Conservation (phyloP, 495 filamentous ascomycete species). For the Aspergillus mulundensis region DNA sequence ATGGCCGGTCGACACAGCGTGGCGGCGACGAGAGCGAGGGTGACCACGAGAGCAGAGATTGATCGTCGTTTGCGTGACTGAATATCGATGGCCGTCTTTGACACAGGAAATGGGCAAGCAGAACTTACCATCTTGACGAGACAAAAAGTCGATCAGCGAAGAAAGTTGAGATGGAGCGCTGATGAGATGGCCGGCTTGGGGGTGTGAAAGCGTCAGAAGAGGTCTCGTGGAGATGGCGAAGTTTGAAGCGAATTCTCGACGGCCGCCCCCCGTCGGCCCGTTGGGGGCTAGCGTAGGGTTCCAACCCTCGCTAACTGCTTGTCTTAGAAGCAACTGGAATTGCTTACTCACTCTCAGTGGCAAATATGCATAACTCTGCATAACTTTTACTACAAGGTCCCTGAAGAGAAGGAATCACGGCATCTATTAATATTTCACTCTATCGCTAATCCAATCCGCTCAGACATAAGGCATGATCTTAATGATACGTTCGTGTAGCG, state of each 20-base stretch:
- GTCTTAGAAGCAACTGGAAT: slow-evolving; percentile 12
- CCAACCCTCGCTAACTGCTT: slow-evolving; percentile 42
- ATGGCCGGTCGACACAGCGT: slow-evolving; percentile 4
- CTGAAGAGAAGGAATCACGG: background rate
- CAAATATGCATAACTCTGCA: slow-evolving; percentile 20
- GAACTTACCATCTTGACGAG: slow-evolving; percentile 49
- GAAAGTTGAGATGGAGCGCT: slow-evolving; percentile 44
- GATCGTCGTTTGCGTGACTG: background rate
- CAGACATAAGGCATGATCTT: slow-evolving; percentile 9
- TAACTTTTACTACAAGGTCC: background rate
- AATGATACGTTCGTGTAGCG: slow-evolving; percentile 6
- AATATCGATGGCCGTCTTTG: background rate
- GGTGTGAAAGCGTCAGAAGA: slow-evolving; percentile 34
- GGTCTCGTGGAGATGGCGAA: slow-evolving; percentile 37
- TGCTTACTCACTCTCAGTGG: background rate
- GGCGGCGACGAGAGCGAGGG: slow-evolving; percentile 17
- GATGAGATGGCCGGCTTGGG: slow-evolving; percentile 46
- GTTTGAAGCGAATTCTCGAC: slow-evolving; percentile 36
- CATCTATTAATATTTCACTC: slow-evolving; percentile 6
- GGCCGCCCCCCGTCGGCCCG: slow-evolving; percentile 21
- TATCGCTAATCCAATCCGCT: slow-evolving; percentile 18
- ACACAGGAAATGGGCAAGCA: slow-evolving; percentile 8
- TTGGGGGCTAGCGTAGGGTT: slow-evolving; percentile 34
- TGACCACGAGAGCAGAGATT: slow-evolving; percentile 4
- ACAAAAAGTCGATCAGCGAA: slow-evolving; percentile 45